Percentiles rank a stretch among this genome's conserved stretches.
Conservation (phyloP, 2,329 filamentous ascomycete genomes). For the Elsinoe necatrix region DNA sequence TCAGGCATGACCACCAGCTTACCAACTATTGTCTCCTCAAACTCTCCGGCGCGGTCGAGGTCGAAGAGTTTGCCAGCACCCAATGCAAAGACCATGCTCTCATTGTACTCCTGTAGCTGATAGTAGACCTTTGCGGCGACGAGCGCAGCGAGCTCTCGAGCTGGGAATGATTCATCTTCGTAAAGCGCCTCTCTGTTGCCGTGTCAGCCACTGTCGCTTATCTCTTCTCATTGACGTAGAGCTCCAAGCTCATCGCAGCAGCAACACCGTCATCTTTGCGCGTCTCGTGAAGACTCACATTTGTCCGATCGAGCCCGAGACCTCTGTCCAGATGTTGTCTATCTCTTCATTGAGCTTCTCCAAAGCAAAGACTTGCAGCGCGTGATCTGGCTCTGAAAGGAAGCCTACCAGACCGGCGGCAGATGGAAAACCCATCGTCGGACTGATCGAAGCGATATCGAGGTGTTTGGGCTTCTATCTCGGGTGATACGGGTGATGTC, state of each 20-base stretch:
- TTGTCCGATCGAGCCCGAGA: constrained; percentile 81
- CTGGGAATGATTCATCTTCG: constrained; percentile 89
- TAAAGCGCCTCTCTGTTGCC: constrained; percentile 78
- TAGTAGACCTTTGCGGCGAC: constrained; percentile 98
- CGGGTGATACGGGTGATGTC: neutral
- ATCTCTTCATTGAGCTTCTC: constrained; percentile 95
- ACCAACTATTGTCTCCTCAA: constrained; percentile 96
- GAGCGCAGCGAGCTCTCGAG: constrained; percentile 86
- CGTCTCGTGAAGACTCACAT: constrained; percentile 57
- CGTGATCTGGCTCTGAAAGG: constrained; percentile 85
- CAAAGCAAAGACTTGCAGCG: constrained; percentile 89
- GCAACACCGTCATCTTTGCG: neutral
- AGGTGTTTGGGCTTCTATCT: neutral
- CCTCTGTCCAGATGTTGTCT: constrained; percentile 94
- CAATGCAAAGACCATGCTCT: constrained; percentile 97
- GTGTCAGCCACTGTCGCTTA: neutral
- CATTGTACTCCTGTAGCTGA: constrained; percentile 96
- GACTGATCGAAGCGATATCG: neutral
- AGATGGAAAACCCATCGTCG: constrained; percentile 87
- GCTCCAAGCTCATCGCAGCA: neutral
- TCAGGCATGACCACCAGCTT: constrained; percentile 24
- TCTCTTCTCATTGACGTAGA: neutral
- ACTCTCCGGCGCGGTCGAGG: constrained; percentile 82
- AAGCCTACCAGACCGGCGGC: constrained; percentile 93
- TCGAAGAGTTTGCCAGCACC: constrained; percentile 93